Evolutionary conservation across 2,329 filamentous ascomycete species (phyloP), one percentile per base, ranked within the genome.

Genomic region (Penicillium occitanis): DNA sequence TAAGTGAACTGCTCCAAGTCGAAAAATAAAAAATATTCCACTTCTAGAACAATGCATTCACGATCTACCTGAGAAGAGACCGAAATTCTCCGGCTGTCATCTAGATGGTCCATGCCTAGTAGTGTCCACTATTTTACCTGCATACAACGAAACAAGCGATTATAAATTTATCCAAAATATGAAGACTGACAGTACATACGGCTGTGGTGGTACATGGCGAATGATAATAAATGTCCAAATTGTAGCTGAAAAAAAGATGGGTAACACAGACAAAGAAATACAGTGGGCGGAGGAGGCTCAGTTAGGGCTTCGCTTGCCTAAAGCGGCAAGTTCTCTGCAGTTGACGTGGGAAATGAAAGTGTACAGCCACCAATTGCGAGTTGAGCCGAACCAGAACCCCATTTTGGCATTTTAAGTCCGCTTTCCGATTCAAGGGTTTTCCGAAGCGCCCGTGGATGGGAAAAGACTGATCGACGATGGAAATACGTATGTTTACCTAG

Each of bases 221-320:
- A 55, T 35, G n/a, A 8, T 11, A 55, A n/a, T 19, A 3, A 33
- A 7, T 35, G 6, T 19, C 17, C n/a, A n/a, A 19, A 35, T 35
- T 17, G 30, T 19, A 55, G 51, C 51, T 55, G 51, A 55, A 55
- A 55, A 35, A 17, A 42, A 22, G 17, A 30, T 55, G 51, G 50
- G 51, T 55, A 37, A 13, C 51, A 35, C 51, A 35, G 51, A 55
- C 14, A 17, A 25, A 51, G 48, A 17, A 51, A 28, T 28, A 28
- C 13, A 51, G 22, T 19, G 13, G 17, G 25, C 48, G 48, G 30
- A 19, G 50, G 51, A 55, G 51, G 51, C 51, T 37, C 51, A 19
- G 28, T 55, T 55, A 55, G 51, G 51, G 51, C 51, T 33, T 35
- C 7, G 30, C n/a, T 55, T 55, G 51, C 51, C 51, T 10, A 55